Base-by-base conservation (phyloP, 805 yeast species). In the Saturnispora diversa region DNA sequence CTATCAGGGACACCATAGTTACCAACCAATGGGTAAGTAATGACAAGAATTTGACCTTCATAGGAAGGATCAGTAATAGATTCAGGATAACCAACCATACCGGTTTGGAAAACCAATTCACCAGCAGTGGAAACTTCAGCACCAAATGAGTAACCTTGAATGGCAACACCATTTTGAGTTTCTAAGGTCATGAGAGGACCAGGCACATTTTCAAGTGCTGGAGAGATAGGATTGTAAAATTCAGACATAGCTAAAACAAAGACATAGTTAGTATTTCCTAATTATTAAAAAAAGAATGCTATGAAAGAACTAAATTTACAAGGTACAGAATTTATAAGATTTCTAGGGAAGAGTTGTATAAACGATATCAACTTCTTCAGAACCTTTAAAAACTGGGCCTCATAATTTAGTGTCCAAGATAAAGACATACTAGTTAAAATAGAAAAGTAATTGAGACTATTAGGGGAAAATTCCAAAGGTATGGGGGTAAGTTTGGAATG, bases 51-150 rank as follows among this genome's bases (percentile, higher is more conserved):
- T 69, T 92, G 99, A 38, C 98, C 99, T 54, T 79, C 80, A 64
- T 92, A 92, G 6, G 97, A 87, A 28, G 99, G 99, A 63, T 92
- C 98, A 17, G 98, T 92, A 94, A 92, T 87, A 7, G 96, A 84
- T 64, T 92, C 98, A 31, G 97, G 98, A 63, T 92, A 92, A 47
- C 98, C 98, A 53, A 92, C 97, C 96, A 92, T 88, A 70, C 98
- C 97, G 48, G 98, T 92, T 67, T 94, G 97, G 77, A 92, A 92
- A 46, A 92, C 98, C 55, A 94, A 77, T 69, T 92, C 98, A 74
- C 98, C 98, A 43, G 97, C 94, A 43, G 79, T 77, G 20, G 95
- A 63, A 45, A 72, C 76, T 47, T 80, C 80, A 42, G 97, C 95
- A 72, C 98, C 98, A 56, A 92, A 92, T 16, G 97, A 90, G 69